Base-by-base conservation (phyloP, 2,329 filamentous ascomycete species). In the Apiospora koreana region DNA sequence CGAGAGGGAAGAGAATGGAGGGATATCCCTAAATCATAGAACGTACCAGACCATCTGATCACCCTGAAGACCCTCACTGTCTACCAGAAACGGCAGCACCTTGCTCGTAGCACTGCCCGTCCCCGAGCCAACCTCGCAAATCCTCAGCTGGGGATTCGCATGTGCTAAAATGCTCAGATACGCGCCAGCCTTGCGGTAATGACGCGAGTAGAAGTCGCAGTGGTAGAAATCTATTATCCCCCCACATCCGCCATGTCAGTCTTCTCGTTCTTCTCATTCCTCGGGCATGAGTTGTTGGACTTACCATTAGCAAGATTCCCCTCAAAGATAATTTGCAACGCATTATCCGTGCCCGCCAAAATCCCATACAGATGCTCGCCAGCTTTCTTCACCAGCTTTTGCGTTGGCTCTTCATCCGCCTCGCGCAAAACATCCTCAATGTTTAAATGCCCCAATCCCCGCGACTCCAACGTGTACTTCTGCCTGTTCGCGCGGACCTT, bases 361-460 rank as follows among this genome's bases (percentile, higher is more conserved):
- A 67, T 67, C 18, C 43, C 41, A 31, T 67, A 67, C 6, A 67
- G 43, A n/a, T 67, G 65, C 65, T 67, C 65, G 65, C 65, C 65
- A 10, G 65, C 65, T n/a, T 67, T 67, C 65, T 67, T 67, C 3
- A 67, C 65, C 6, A 67, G 43, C 42, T 46, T 31, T 43, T 67
- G 65, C 65, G 65, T 67, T 23, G 65, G 65, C 43, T 67, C 65
- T 5, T 3, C 14, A 31, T 67, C 65, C 23, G 65, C 65, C 43
- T 67, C 65, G 65, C 41, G 41, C 23, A 67, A 10, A 14, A 67
- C 65, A 8, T 48, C 65, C 23, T 67, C 65, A 21, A 67, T 67
- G 16, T 28, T 31, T 23, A 67, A 35, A n/a, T 67, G 65, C 9
- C 65, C 65, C 23, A 67, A 18, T 10, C 65, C 65, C 23, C 65